Evolutionary conservation across 177 flowering plant genomes (phyloP).

Genomic region (Tripterygium wilfordii): DNA sequence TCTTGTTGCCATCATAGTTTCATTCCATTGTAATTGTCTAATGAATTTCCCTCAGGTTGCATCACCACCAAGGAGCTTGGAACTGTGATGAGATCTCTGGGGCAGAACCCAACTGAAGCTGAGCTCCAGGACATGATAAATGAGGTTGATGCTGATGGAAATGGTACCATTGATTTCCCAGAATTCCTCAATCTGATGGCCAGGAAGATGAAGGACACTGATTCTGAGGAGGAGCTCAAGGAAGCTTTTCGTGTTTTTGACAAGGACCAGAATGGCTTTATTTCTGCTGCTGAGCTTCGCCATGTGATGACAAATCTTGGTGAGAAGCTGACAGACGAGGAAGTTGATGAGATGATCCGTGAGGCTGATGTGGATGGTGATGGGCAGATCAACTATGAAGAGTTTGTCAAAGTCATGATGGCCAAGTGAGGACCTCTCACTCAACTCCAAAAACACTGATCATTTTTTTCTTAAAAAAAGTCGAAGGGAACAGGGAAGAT

Average conservation of each 20-base stretch:
- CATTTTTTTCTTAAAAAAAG: constrained; percentile 3
- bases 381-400: constrained; percentile 62
- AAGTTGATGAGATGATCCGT: constrained; percentile 60
- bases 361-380: constrained; percentile 60
- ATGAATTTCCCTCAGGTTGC: constrained; percentile 31
- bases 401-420: constrained; percentile 62
- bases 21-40: too few relatives aligned
- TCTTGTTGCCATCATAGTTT: too few relatives aligned
- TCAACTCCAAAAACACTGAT: neutral
- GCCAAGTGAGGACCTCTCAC: constrained; percentile 44
- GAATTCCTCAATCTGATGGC: constrained; percentile 59
- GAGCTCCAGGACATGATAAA: constrained; percentile 62
- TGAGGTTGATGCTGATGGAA: constrained; percentile 61
- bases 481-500: constrained; percentile 18
- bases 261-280: constrained; percentile 58
- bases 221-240: constrained; percentile 58
- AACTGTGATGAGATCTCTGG: constrained; percentile 49
- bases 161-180: constrained; percentile 51
- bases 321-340: constrained; percentile 54
- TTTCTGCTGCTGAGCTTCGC: constrained; percentile 58
- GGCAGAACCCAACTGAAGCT: constrained; percentile 55
- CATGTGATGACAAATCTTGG: constrained; percentile 62
- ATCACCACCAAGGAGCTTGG: constrained; percentile 62
- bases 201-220: constrained; percentile 54
- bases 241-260: constrained; percentile 56